Percentiles rank a stretch among this genome's conserved stretches.
Evolutionary conservation across 1,284 basidiomycete genomes (phyloP).

Genomic region (Laetiporus sulphureus): DNA sequence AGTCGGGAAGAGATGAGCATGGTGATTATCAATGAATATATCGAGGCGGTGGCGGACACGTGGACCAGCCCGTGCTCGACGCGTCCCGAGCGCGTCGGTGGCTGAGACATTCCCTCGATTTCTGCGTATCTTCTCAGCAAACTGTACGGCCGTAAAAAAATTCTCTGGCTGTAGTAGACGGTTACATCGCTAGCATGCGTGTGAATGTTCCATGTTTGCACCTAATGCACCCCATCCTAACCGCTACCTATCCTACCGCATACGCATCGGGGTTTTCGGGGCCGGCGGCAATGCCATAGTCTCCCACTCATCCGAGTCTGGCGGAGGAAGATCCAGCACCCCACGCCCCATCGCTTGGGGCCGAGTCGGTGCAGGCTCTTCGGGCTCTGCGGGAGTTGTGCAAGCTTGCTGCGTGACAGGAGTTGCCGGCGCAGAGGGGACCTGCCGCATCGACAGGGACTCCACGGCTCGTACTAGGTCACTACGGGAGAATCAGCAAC

Average conservation of each 20-base stretch:
- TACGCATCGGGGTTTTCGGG: too few relatives aligned
- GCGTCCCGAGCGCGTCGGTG: too few relatives aligned
- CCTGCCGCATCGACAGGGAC: slow-evolving; percentile 14
- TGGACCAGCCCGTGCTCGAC: too few relatives aligned
- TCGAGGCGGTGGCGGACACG: too few relatives aligned
- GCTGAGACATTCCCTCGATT: too few relatives aligned
- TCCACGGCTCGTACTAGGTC: slow-evolving; percentile 19
- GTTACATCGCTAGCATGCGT: too few relatives aligned
- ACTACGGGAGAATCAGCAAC: slow-evolving; percentile 8
- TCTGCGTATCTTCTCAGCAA: too few relatives aligned
- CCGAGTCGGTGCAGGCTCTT: neutral
- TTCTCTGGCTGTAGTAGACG: too few relatives aligned
- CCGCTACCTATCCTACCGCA: too few relatives aligned
- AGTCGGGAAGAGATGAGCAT: neutral
- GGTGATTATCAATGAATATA: neutral
- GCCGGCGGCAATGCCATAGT: slow-evolving; percentile 34
- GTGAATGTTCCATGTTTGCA: too few relatives aligned
- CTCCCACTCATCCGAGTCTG: slow-evolving; percentile 44
- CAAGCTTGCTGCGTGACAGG: neutral
- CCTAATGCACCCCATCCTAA: too few relatives aligned
- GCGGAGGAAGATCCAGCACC: slow-evolving; percentile 34
- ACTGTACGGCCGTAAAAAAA: too few relatives aligned
- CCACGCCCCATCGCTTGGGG: neutral
- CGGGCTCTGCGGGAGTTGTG: neutral
- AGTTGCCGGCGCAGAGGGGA: neutral